Base-by-base conservation (phyloP, 768 basidiomycete species). In the Gautieria morchelliformis region DNA sequence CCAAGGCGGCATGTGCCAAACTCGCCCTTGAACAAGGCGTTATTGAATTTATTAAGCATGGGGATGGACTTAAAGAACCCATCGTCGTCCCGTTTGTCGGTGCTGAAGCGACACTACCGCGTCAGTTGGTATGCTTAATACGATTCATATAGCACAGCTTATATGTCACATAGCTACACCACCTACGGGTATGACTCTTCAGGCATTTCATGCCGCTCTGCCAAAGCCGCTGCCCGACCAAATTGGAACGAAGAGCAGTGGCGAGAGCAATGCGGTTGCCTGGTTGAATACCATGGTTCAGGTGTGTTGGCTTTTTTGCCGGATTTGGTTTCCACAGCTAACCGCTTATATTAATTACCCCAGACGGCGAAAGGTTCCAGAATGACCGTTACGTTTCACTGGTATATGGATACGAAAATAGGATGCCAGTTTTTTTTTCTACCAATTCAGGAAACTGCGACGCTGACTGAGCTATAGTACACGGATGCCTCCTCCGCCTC, bases 401-500 rank as follows among this genome's bases (percentile, higher is more conserved):
- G 75, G 66, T 70, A 70, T 3, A 70, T 70, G 4, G 74, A 79
- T 40, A 66, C 71, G 17, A 69, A 69, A 19, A 67, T 70, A 14
- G 74, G 74, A 53, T 63, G 83, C 83, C 62, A 66, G 79, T 74
- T 37, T 15, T 44, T 15, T 54, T 37, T 27, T 15, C 58, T 27
- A 24, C 20, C 9, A 11, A 5, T 27, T 20, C n/a, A 10, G 20
- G 40, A 32, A 37, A 5, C n/a, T 44, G 40, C 47, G 9, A 19
- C 10, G 41, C 27, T 59, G 54, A 33, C 14, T 35, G 47, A 41
- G 47, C 30, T 47, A 11, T 52, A 84, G 82, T 81, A 14, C 79
- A 84, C 40, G 85, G 85, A 3, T 83, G 80, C 64, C 67, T 88
- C 11, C 72, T 88, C 42, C 80, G 82, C 27, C 61, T 89, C 5